phyloP scores from a whole-genome alignment of 179 eudicot species.

The Silene coronaria region DNA sequence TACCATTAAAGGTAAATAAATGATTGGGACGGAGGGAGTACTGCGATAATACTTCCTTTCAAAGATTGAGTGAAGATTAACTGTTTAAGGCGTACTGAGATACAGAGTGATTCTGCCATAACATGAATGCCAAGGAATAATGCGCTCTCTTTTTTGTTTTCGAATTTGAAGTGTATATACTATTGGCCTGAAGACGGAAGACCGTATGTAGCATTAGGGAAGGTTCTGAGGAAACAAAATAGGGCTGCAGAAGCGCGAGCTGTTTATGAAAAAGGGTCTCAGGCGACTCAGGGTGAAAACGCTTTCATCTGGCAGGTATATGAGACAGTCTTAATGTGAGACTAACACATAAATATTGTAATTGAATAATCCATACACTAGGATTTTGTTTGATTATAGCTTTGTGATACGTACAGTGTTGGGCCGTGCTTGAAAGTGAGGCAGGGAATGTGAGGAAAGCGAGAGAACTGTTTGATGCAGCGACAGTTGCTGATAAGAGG shows the following conservation, averaged over 20 bases:
- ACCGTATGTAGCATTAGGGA: constrained; percentile 83
- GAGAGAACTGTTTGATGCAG: constrained; percentile 84
- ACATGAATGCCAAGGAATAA: not conserved
- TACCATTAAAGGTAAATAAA: not conserved
- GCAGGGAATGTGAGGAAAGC: constrained; percentile 77
- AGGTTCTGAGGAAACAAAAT: constrained; percentile 68
- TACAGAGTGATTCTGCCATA: not conserved
- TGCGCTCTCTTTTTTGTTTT: not conserved
- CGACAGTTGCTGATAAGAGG: constrained; percentile 92
- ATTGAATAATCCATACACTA: constrained; percentile 12
- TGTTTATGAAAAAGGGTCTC: constrained; percentile 91
- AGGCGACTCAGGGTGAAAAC: constrained; percentile 94
- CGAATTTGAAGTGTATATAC: constrained; percentile 53
- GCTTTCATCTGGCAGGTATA: constrained; percentile 91
- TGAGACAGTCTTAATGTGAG: too few species aligned
- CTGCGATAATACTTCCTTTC: too few species aligned
- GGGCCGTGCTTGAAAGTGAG: constrained; percentile 90
- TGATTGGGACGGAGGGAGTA: too few species aligned
- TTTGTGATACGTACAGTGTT: constrained; percentile 76
- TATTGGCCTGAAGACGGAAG: constrained; percentile 98
- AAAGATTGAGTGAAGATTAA: not conserved
- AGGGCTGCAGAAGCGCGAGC: constrained; percentile 71
- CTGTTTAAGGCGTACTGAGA: not conserved
- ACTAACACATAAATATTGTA: too few species aligned
- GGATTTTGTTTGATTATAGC: too few species aligned